These are phyloP conservation scores for Trametes cubensis DNA, from an alignment of 768 basidiomycete genomes.

Conservation along the genomic window DNA sequence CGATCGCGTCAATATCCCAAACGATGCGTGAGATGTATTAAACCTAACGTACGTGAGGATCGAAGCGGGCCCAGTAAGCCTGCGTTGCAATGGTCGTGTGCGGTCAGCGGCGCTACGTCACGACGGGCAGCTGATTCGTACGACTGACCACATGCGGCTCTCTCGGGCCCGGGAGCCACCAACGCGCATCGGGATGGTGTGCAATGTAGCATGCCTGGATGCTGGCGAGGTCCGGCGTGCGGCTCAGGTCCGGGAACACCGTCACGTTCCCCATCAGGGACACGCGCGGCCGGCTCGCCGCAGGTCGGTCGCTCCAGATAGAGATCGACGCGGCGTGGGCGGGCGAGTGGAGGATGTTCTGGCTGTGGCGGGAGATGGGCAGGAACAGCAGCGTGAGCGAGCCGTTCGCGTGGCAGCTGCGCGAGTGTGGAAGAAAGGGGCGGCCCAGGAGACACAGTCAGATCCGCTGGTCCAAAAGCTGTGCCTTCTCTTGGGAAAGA, in stretches of 20 bases:
- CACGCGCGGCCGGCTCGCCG: constrained; percentile 50
- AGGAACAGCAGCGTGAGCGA: constrained; percentile 56
- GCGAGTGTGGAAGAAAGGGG: not conserved
- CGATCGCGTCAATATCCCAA: not conserved
- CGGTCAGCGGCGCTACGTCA: constrained; percentile 16
- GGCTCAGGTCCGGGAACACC: constrained; percentile 39
- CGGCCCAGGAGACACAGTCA: constrained; percentile 7
- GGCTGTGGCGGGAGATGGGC: constrained; percentile 56
- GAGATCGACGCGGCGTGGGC: constrained; percentile 49
- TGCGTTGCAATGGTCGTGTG: constrained; percentile 23
- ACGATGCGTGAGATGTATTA: not conserved
- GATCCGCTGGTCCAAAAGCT: constrained; percentile 4
- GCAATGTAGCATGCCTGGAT: constrained; percentile 47
- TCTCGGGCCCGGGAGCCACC: constrained; percentile 53
- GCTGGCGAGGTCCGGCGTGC: constrained; percentile 36
- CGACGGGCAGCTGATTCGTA: constrained; percentile 8
- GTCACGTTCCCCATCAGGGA: constrained; percentile 53
- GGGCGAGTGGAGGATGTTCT: constrained; percentile 48
- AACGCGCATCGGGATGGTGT: constrained; percentile 52
- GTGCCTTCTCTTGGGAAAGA: constrained; percentile 11
- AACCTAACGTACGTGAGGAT: constrained; percentile 48
- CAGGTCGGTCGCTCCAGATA: constrained; percentile 42
- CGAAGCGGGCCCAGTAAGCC: constrained; percentile 60
- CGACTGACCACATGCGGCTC: constrained; percentile 49
- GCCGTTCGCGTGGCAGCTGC: constrained; percentile 53